Evolutionary conservation across 345 rosid genomes (phyloP), one percentile per base, ranked within the genome.

Genomic region (Populus nigra): DNA sequence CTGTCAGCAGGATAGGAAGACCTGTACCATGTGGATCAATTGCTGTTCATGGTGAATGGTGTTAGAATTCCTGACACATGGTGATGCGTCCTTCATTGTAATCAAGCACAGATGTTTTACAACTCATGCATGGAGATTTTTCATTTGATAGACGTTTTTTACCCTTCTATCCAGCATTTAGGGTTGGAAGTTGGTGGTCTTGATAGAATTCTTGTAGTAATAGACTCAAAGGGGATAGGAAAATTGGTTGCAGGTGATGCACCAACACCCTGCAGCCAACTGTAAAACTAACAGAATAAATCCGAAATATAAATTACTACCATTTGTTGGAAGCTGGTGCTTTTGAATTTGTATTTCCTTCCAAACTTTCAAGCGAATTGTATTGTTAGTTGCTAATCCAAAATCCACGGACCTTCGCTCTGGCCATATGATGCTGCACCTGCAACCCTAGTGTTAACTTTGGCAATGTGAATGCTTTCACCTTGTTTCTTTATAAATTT

Each of bases 251-350:
- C 20, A 27, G 73, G 73, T 16, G 33, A 62, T 73, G 25, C 67
- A 59, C 25, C 45, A 39, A 9, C n/a, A 23, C 50, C 50, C 35
- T 18, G 9, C 38, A 36, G 67, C 57, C 35, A 76, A 68, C 66
- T 55, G 73, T 76, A 65, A 68, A 76, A 76, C 72, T 13, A 57
- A 76, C 65, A 5, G 8, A 39, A 76, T 76, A 68, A 25, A 53
- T n/a, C 15, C 29, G 7, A 50, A 36, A 68, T 68, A 57, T 17
- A 68, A 7, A 25, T 69, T 7, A 10, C 65, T 57, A 12, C 63
- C 63, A 57, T n/a, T 57, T 57, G 27, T 9, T 57, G 63, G 27
- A n/a, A 57, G 63, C 29, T 57, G 63, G 29, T n/a, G 63, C 63
- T n/a, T 57, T 0, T 57, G 29, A 57, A 23, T 57, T 57, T 8